These are phyloP conservation scores for Penicillium sclerotiorum DNA, from an alignment of 2,329 filamentous ascomycete genomes.

Conservation along the genomic window DNA sequence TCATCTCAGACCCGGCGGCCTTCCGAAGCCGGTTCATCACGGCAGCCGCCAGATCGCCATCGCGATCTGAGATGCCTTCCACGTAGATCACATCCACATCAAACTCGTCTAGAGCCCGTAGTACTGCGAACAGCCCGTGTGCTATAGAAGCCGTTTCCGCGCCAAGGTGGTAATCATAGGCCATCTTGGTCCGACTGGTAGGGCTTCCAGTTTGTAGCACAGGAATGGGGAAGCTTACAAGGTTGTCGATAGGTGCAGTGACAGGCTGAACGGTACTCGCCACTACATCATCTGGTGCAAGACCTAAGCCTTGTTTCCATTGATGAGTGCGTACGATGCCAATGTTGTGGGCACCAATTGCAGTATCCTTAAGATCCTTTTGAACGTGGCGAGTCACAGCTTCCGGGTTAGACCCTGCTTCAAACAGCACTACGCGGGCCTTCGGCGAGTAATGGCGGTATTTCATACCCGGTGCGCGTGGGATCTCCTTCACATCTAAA, in stretches of 20 bases:
- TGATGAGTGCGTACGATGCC: slow-evolving; percentile 45
- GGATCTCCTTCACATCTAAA: slow-evolving; percentile 65
- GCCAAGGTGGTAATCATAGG: slow-evolving; percentile 75
- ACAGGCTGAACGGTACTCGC: slow-evolving; percentile 26
- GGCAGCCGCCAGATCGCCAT: slow-evolving; percentile 80
- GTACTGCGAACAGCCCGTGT: slow-evolving; percentile 80
- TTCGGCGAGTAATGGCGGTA: slow-evolving; percentile 97
- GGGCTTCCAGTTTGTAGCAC: slow-evolving; percentile 25
- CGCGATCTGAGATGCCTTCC: slow-evolving; percentile 74
- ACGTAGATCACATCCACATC: slow-evolving; percentile 84
- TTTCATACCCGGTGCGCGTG: slow-evolving; percentile 95
- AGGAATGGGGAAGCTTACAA: slow-evolving; percentile 32
- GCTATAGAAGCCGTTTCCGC: slow-evolving; percentile 73
- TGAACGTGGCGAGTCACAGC: slow-evolving; percentile 36
- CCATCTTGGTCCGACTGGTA: slow-evolving; percentile 29
- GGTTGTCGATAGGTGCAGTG: slow-evolving; percentile 26
- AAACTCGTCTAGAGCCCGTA: slow-evolving; percentile 80
- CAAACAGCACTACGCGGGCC: slow-evolving; percentile 82
- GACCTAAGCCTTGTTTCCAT: slow-evolving; percentile 35
- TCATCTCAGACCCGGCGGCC: slow-evolving; percentile 64
- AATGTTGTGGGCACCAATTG: slow-evolving; percentile 33
- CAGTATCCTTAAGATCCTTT: slow-evolving; percentile 35
- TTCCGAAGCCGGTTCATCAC: slow-evolving; percentile 84
- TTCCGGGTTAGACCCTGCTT: slow-evolving; percentile 51
- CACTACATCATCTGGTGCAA: slow-evolving; percentile 27